phyloP scores from a whole-genome alignment of 2,329 filamentous ascomycete species.

The Trichoderma gracile region DNA sequence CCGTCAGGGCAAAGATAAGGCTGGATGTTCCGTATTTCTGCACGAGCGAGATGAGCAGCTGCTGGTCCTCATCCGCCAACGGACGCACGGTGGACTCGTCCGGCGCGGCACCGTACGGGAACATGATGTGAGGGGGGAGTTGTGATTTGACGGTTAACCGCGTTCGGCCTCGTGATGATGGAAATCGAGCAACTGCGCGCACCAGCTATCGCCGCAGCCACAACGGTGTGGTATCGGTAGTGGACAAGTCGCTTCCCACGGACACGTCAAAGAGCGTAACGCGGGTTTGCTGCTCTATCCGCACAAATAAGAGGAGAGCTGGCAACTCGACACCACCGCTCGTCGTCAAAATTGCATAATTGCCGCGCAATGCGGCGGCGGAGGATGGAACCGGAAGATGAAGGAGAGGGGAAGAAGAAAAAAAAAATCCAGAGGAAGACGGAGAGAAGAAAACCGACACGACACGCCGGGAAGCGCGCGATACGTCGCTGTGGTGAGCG shows the following conservation, averaged over 20 bases:
- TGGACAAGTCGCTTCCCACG: not conserved
- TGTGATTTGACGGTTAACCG: slow-evolving; percentile 2
- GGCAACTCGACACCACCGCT: slow-evolving; percentile 6
- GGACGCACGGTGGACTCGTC: slow-evolving; percentile 42
- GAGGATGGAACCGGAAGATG: no score
- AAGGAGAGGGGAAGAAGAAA: not conserved
- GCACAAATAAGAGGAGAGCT: not conserved
- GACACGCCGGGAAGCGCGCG: not conserved
- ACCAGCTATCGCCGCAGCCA: slow-evolving; percentile 2
- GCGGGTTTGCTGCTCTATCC: slow-evolving; percentile 3
- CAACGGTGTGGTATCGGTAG: not conserved
- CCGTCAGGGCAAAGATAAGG: slow-evolving; percentile 41
- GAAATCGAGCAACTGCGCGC: slow-evolving; percentile 21
- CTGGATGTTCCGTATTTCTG: slow-evolving; percentile 44
- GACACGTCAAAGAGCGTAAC: slow-evolving; percentile 7
- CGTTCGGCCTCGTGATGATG: slow-evolving; percentile 23
- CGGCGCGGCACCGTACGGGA: slow-evolving; percentile 36
- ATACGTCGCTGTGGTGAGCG: not conserved
- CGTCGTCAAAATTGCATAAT: slow-evolving; percentile 18
- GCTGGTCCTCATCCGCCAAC: slow-evolving; percentile 44
- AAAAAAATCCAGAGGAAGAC: not conserved
- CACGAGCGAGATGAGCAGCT: slow-evolving; percentile 40
- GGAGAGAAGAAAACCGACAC: not conserved
- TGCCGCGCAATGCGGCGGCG: slow-evolving; percentile 21
- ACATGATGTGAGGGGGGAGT: slow-evolving; percentile 34